Conservation (phyloP, 2,329 filamentous ascomycete genomes). For the Beauveria brongniartii region DNA sequence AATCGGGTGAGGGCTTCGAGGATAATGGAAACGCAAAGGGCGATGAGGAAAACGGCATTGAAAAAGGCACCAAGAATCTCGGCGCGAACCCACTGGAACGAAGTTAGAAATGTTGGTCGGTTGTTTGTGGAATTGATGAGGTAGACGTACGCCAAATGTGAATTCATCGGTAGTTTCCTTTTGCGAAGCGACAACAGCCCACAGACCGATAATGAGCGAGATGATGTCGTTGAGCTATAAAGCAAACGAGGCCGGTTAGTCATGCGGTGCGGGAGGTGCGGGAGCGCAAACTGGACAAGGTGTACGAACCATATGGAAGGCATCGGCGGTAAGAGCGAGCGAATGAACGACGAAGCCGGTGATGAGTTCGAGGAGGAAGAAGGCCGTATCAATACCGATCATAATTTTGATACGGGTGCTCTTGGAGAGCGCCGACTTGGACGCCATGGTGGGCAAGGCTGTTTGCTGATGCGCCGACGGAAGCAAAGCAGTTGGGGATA, state of each 20-base stretch:
- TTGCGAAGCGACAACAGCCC: conserved; percentile 87
- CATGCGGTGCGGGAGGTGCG: neutral
- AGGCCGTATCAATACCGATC: conserved; percentile 78
- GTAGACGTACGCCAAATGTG: conserved; percentile 73
- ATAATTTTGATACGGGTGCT: conserved; percentile 86
- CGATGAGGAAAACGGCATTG: conserved; percentile 96
- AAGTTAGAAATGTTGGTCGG: neutral
- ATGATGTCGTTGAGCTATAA: conserved; percentile 88
- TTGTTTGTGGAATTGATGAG: neutral
- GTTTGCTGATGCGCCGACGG: neutral
- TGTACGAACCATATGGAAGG: conserved; percentile 83
- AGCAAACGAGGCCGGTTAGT: conserved; percentile 1
- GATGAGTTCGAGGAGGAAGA: conserved; percentile 84
- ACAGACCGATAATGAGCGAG: conserved; percentile 82
- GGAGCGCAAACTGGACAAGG: neutral
- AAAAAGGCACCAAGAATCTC: conserved; percentile 94
- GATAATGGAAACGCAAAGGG: conserved; percentile 91
- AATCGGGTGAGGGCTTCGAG: conserved; percentile 90
- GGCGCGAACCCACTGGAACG: conserved; percentile 79
- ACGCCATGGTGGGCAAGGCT: conserved; percentile 15
- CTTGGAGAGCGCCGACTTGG: conserved; percentile 79
- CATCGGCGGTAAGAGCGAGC: conserved; percentile 87
- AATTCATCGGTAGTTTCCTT: conserved; percentile 83
- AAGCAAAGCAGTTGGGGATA: neutral
- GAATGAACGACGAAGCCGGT: conserved; percentile 84